Base-by-base conservation (phyloP, 169 alveolate species). In the Ichthyophthirius multifiliis region DNA sequence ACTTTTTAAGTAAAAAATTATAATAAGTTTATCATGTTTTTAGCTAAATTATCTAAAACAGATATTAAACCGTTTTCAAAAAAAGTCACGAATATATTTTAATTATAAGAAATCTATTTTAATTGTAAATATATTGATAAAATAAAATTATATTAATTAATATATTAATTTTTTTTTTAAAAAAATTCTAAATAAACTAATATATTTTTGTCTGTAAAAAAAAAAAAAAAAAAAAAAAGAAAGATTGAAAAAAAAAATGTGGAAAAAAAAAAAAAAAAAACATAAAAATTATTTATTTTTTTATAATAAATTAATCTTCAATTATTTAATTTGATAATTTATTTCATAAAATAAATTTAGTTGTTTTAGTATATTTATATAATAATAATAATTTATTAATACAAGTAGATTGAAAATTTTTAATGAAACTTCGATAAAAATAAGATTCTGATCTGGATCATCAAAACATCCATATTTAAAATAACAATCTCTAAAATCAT, bases 341-440 rank as follows among this genome's bases (percentile, higher is more conserved):
- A n/a, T n/a, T n/a, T n/a, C n/a, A n/a, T n/a, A n/a, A n/a, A n/a
- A n/a, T n/a, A n/a, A n/a, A n/a, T n/a, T n/a, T n/a, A n/a, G n/a
- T n/a, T n/a, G n/a, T n/a, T n/a, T n/a, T 27, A 55, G 71, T 55
- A 55, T 55, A 27, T 55, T 55, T 27, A 55, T 55, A 55, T 55
- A 55, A 55, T 55, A 55, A 39, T 55, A 27, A 27, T 27, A 55
- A 39, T 55, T 55, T 16, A n/a, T n/a, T n/a, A 27, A 55, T 55
- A 55, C 71, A 55, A 55, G 71, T n/a, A 55, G 71, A 55, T 55
- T 55, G 71, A 55, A 55, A 55, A 55, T 55, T 39, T 55, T 55
- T 39, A 55, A 55, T 55, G 71, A 55, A 16, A 55, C 71, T 27
- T 55, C 71, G 13, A 55, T 55, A 55, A 55, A 55, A 27, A 55